phyloP scores from a whole-genome alignment of 306 rosid genomes.

The Fragaria iinumae region DNA sequence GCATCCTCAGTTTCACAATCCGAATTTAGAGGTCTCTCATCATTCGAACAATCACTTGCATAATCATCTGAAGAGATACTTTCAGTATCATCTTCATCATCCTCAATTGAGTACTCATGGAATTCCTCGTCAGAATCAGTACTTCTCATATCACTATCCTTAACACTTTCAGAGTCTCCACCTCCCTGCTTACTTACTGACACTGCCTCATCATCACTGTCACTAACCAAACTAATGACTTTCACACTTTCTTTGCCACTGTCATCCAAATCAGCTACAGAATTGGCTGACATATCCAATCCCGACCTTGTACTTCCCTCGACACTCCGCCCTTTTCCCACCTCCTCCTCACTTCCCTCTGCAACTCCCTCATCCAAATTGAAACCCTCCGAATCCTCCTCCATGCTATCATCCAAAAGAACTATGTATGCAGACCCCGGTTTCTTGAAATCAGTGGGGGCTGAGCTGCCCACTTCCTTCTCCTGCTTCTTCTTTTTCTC shows the following conservation, averaged over 20 bases:
- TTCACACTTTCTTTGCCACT: not conserved
- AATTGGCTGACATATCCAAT: not conserved
- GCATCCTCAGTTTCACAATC: not conserved
- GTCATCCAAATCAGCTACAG: not conserved
- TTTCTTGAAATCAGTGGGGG: not conserved
- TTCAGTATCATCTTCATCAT: not conserved
- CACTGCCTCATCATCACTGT: slow-evolving; percentile 18
- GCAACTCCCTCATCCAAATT: not conserved
- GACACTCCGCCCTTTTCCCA: not conserved
- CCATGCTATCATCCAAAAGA: not conserved
- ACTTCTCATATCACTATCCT: not conserved
- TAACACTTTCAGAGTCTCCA: not conserved
- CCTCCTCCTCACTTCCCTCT: not conserved
- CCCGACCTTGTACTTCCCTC: not conserved
- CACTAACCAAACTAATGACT: not conserved
- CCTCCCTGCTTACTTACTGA: slow-evolving; percentile 6
- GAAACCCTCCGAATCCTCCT: not conserved
- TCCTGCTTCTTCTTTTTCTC: not conserved
- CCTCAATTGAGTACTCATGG: not conserved
- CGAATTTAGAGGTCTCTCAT: not conserved
- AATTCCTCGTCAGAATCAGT: not conserved
- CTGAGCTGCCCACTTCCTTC: not conserved
- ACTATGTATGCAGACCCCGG: not conserved
- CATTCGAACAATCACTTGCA: not conserved
- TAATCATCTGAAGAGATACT: not conserved